Evolutionary conservation across 2,329 filamentous ascomycete species (phyloP), one percentile per base, ranked within the genome.

Genomic region (Diaporthe amygdali): DNA sequence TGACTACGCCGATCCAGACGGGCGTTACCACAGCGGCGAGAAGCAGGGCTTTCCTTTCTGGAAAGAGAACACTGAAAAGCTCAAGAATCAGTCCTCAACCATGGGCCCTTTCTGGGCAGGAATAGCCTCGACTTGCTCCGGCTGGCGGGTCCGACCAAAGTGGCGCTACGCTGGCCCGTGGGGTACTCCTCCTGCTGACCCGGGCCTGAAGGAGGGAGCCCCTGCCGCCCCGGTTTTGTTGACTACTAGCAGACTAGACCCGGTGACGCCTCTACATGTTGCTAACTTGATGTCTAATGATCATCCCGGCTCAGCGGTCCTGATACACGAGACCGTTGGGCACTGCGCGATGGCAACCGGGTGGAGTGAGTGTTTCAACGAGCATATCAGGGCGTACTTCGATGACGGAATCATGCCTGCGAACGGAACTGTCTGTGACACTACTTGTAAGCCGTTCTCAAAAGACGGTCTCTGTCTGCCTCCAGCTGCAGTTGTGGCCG

Each of bases 401-500:
- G 68, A 74, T 3, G 37, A 69, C 10, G 73, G 73, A 0, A 56
- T 52, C 5, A 39, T 74, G 14, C 73, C 73, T 4, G 34, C 15
- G 34, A 73, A 59, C 30, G 73, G 71, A 6, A 73, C 71, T 25
- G 46, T 61, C 14, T 73, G 73, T 10, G 47, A 61, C 2, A 66
- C 41, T 4, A 66, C 55, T 8, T 74, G 71, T 37, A 41, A 54
- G 41, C 71, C 72, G 3, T 74, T 71, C 17, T 55, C 63, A 17
- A 52, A 54, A 8, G 52, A 32, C 15, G 69, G 61, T 63, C 84
- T 85, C 69, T 87, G 86, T 66, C 78, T 82, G 22, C 84, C 82
- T 1, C 83, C 85, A 12, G 32, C n/a, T 27, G 52, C 37, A 39
- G 30, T 49, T 9, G 9, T 56, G 27, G 66, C 39, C 20, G 41